Evolutionary conservation across 2,329 filamentous ascomycete genomes (phyloP).

Genomic region (Hypoxylon sp.): DNA sequence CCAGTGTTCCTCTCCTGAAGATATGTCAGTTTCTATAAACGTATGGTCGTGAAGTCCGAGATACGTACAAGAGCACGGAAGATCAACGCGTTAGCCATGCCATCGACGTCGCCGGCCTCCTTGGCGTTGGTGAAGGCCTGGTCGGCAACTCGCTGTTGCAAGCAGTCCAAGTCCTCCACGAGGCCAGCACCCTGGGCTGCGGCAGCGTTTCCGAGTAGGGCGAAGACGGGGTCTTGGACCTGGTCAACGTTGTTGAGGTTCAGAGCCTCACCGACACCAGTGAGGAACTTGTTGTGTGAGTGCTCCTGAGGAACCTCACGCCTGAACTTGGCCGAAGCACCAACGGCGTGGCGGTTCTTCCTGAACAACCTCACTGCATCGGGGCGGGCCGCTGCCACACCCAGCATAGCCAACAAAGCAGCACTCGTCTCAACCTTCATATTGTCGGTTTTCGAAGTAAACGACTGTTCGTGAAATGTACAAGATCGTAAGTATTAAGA

Average conservation of each 20-base stretch:
- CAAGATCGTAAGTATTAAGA: conserved; percentile 39
- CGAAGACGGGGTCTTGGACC: conserved; percentile 53
- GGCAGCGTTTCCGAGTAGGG: conserved; percentile 62
- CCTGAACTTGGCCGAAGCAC: conserved; percentile 47
- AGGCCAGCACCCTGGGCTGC: conserved; percentile 61
- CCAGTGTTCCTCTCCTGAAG: conserved; percentile 71
- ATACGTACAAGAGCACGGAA: conserved; percentile 71
- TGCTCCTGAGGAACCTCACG: conserved; percentile 57
- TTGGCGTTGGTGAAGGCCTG: conserved; percentile 74
- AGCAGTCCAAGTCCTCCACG: conserved; percentile 61
- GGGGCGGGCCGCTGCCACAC: conserved; percentile 54
- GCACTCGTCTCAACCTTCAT: conserved; percentile 55
- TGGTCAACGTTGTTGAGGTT: conserved; percentile 55
- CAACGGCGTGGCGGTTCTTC: conserved; percentile 34
- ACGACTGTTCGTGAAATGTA: conserved; percentile 40
- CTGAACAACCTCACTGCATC: conserved; percentile 49
- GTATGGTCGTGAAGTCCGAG: conserved; percentile 57
- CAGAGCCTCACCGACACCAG: conserved; percentile 49
- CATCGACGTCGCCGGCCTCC: conserved; percentile 64
- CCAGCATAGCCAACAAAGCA: conserved; percentile 51
- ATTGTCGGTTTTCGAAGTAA: conserved; percentile 46
- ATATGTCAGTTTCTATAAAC: conserved; percentile 13
- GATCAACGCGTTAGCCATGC: conserved; percentile 69
- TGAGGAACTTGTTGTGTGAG: conserved; percentile 54
- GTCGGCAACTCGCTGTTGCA: conserved; percentile 67